phyloP scores from a whole-genome alignment of 148 eudicot species.

The Spergularia marina region DNA sequence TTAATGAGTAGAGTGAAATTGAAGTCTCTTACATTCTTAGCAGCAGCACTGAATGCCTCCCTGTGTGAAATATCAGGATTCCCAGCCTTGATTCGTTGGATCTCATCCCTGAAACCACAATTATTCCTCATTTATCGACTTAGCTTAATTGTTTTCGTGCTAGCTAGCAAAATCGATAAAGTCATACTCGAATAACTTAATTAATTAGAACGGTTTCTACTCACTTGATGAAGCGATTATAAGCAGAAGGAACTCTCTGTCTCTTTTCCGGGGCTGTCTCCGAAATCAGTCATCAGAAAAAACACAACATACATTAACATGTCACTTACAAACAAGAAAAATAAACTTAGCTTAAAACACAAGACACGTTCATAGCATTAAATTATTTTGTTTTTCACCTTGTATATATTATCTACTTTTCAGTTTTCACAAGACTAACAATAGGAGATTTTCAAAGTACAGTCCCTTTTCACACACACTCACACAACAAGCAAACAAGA shows the following conservation, averaged over 20 bases:
- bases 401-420: neutral
- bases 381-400: neutral
- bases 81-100: conserved; percentile 92
- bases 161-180: neutral
- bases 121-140: neutral
- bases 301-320: neutral
- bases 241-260: conserved; percentile 92
- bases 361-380: neutral
- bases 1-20: neutral
- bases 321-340: neutral
- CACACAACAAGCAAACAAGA: neutral
- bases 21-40: conserved; percentile 65
- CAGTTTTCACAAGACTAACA: neutral
- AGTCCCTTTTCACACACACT: neutral
- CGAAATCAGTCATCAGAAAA: neutral
- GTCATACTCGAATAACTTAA: neutral
- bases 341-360: too few species aligned
- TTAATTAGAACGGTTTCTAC: conserved; percentile 9
- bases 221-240: conserved; percentile 95
- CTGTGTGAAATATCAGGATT: conserved; percentile 92
- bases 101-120: conserved; percentile 64
- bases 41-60: conserved; percentile 98
- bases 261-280: conserved; percentile 80
- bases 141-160: neutral
- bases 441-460: conserved; percentile 10